A percentile compares a stretch with the other conserved stretches of the same genome.
phyloP scores from a whole-genome alignment of 139 green algal species.

The Dunaliella primolecta region DNA sequence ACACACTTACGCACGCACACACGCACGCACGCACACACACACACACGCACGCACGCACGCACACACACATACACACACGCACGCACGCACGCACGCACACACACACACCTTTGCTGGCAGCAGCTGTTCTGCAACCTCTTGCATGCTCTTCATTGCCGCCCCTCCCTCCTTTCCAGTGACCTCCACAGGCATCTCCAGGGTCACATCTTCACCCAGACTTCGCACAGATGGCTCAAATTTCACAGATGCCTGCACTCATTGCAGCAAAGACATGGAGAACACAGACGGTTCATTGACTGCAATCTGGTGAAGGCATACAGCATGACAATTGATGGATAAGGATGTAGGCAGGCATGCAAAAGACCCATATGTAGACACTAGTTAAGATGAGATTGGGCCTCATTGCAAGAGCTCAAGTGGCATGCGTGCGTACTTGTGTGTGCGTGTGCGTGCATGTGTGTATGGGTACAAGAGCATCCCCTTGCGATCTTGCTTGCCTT shows the following conservation, averaged over 20 bases:
- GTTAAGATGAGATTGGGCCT: no score
- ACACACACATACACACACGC: not conserved
- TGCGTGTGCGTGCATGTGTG: no score
- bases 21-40: not conserved
- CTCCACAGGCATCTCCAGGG: not conserved
- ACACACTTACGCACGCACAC: not conserved
- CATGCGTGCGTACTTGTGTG: no score
- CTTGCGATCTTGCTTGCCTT: no score
- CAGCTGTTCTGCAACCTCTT: not conserved
- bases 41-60: not conserved
- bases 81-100: not conserved
- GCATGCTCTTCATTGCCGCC: not conserved
- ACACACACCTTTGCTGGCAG: not conserved
- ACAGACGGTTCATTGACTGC: no score
- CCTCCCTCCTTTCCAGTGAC: not conserved
- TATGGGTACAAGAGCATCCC: no score
- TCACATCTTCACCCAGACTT: not conserved
- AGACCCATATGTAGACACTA: no score
- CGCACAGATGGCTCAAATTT: not conserved
- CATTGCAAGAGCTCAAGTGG: no score
- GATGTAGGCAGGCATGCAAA: no score
- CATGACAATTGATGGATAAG: no score
- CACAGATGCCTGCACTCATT: not conserved
- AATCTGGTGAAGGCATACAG: no score
- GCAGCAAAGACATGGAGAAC: no score